Conservation (phyloP, 2,329 filamentous ascomycete species). For the Sordariomycetes sp. region DNA sequence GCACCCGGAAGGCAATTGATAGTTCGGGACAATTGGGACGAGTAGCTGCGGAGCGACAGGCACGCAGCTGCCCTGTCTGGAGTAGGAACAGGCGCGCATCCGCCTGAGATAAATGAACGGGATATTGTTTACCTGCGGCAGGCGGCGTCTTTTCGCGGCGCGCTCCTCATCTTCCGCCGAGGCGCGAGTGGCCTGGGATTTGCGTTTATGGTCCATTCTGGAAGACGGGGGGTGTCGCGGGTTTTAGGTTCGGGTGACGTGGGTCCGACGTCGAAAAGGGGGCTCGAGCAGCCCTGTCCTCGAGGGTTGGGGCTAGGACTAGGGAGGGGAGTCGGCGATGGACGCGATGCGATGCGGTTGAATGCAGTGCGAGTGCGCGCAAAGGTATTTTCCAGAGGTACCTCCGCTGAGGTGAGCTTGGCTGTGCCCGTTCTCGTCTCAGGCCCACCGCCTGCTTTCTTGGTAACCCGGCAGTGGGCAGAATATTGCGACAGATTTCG, state of each 20-base stretch:
- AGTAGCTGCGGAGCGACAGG: slow-evolving; percentile 7
- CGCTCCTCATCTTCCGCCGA: slow-evolving; percentile 35
- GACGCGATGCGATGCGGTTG: slow-evolving; percentile 1
- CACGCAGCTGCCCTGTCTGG: neutral
- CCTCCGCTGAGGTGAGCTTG: neutral
- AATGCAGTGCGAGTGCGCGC: neutral
- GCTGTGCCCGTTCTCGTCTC: neutral
- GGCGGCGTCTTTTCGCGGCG: slow-evolving; percentile 40
- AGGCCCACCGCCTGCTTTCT: neutral
- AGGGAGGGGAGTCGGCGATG: neutral
- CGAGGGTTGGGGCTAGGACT: neutral
- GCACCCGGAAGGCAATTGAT: neutral
- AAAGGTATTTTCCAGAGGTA: neutral
- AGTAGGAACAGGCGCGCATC: neutral
- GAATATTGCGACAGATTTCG: neutral
- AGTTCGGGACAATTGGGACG: neutral
- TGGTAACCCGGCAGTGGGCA: neutral
- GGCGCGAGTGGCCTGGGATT: slow-evolving; percentile 30
- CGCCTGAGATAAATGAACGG: slow-evolving; percentile 1
- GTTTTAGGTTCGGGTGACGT: neutral
- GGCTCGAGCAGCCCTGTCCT: neutral
- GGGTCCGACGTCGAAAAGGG: neutral
- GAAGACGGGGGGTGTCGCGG: neutral
- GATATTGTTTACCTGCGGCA: slow-evolving; percentile 26
- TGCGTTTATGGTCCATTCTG: slow-evolving; percentile 43